phyloP scores from a whole-genome alignment of 306 rosid species.

The Quercus mongolica region DNA sequence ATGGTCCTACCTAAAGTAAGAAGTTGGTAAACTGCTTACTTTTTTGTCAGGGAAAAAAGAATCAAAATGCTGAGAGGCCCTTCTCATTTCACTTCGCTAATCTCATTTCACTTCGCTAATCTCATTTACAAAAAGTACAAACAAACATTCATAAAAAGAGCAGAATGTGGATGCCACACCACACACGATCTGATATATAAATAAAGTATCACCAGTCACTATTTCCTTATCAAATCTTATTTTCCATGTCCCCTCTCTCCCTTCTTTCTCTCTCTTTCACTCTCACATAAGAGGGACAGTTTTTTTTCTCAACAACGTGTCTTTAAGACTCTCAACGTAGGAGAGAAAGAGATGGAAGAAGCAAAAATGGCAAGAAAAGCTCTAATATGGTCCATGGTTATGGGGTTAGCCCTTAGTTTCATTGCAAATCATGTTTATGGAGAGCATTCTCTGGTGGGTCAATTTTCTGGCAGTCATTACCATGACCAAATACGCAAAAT shows the following conservation, averaged over 20 bases:
- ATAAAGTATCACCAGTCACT: conserved; percentile 13
- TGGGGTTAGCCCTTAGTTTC: conserved; percentile 20
- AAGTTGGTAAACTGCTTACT: conserved; percentile 48
- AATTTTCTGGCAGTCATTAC: neutral
- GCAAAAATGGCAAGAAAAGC: conserved; percentile 27
- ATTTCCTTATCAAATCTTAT: conserved; percentile 43
- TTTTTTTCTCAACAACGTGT: conserved; percentile 23
- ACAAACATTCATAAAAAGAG: neutral
- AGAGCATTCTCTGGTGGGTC: neutral
- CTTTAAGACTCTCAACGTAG: neutral
- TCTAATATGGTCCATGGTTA: conserved; percentile 15
- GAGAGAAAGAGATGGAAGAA: conserved; percentile 20
- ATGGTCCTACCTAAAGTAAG: conserved; percentile 36
- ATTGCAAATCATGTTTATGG: neutral
- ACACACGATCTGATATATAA: conserved; percentile 39
- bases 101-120: neutral
- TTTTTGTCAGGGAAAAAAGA: conserved; percentile 14
- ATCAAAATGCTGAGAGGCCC: neutral
- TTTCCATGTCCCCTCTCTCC: conserved; percentile 35
- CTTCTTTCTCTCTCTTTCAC: conserved; percentile 1
- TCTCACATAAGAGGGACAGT: conserved; percentile 12
- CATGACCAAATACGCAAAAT: neutral
- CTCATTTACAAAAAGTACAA: neutral
- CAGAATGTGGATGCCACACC: conserved; percentile 23
- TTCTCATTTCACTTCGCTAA: neutral